Percentiles rank a stretch among this genome's conserved stretches.
Evolutionary conservation across 2,329 filamentous ascomycete genomes (phyloP).

Genomic region (Fusarium sp.): DNA sequence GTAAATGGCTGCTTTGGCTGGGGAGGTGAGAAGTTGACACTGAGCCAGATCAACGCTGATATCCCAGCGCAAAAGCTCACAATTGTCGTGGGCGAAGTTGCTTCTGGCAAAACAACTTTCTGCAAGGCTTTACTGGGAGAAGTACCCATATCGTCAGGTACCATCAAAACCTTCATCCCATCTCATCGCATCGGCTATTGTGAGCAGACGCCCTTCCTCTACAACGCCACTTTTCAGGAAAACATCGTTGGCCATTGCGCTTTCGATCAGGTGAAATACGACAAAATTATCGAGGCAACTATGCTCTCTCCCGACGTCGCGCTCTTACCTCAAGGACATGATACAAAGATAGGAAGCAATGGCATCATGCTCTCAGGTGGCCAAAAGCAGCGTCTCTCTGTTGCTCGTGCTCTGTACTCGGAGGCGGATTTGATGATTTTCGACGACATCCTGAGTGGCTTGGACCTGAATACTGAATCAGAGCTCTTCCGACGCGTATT

Average conservation of each 20-base stretch:
- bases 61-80: constrained; percentile 43
- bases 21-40: constrained; percentile 39
- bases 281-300: constrained; percentile 50
- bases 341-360: constrained; percentile 53
- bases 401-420: constrained; percentile 60
- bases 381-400: constrained; percentile 50
- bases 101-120: constrained; percentile 52
- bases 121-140: constrained; percentile 52
- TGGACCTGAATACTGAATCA: constrained; percentile 58
- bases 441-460: constrained; percentile 58
- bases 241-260: constrained; percentile 52
- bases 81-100: constrained; percentile 53
- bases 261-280: constrained; percentile 49
- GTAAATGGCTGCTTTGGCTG: constrained; percentile 41
- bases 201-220: constrained; percentile 49
- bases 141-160: constrained; percentile 36
- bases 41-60: constrained; percentile 30
- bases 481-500: constrained; percentile 58
- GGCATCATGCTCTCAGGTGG: constrained; percentile 58
- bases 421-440: constrained; percentile 54
- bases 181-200: constrained; percentile 46
- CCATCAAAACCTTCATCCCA: constrained; percentile 16
- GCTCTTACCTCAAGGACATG: constrained; percentile 49
- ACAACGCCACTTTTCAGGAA: constrained; percentile 50
- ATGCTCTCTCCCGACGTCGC: constrained; percentile 48